Evolutionary conservation across 179 eudicot species (phyloP), one percentile per base, ranked within the genome.

Genomic region (Gypsophila paniculata): DNA sequence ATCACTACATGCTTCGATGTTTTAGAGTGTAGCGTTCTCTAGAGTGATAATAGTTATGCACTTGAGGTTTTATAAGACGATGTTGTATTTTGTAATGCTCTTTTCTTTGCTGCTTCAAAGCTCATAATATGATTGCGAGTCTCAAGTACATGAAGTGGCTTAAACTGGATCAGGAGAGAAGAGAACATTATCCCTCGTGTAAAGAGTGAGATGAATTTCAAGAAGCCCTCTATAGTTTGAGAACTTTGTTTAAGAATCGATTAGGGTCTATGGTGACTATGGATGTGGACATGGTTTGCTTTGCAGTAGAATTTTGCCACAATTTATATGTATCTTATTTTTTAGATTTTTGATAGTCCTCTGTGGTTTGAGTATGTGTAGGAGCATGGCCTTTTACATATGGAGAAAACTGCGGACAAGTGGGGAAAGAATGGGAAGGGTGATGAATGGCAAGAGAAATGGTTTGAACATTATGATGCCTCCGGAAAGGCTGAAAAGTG

Each of bases 391-490:
- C 77, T 82, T 73, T 63, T 84, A 68, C 82, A 82, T 75, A 61
- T 92, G 63, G 95, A 88, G 84, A 92, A 92, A 82, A 87, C 89
- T 66, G 94, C 98, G 25, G 90, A 88, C 75, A 92, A 90, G 82
- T 92, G 98, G 95, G 96, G 98, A 44, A 89, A 78, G 86, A 92
- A 87, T 70, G 87, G 80, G 15, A 77, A 82, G 61, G 95, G 90
- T 6, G 82, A 68, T 4, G 96, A 90, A 74, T 92, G 98, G 98
- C 95, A 89, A 70, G 95, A 90, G 85, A 82, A 87, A 80, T 90
- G 96, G 98, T 85, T 75, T 75, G 98, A 92, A 74, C 82, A 78
- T 55, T 90, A 92, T 48, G 95, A 85, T 76, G 88, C 86, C 38
- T 76, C 91, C 54, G 98, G 98, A 63, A 78, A 81, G 72, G 86